Conservation (phyloP, 1,284 basidiomycete genomes). For the Ustilago crameri region DNA sequence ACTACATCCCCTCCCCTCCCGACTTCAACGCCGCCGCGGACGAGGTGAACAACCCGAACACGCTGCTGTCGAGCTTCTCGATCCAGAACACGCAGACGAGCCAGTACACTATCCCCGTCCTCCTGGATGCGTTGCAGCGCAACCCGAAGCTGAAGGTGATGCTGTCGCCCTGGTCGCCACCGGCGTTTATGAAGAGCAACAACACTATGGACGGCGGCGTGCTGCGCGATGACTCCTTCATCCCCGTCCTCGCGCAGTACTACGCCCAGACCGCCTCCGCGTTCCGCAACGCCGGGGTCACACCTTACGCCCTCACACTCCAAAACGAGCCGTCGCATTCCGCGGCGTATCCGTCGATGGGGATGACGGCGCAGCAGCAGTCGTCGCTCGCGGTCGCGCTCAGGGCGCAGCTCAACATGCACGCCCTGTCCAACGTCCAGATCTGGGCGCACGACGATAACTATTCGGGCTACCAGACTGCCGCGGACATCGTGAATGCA, state of each 20-base stretch:
- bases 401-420: constrained; percentile 20
- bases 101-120: constrained; percentile 45
- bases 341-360: constrained; percentile 49
- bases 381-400: constrained; percentile 25
- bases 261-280: constrained; percentile 36
- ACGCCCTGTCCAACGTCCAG: constrained; percentile 22
- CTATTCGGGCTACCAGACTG: constrained; percentile 32
- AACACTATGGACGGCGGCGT: constrained; percentile 44
- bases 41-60: constrained; percentile 19
- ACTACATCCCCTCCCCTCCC: constrained; percentile 24
- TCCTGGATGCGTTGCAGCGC: constrained; percentile 42
- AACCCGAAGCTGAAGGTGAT: constrained; percentile 51
- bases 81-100: constrained; percentile 28
- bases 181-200: constrained; percentile 58
- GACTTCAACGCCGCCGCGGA: constrained; percentile 14
- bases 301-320: constrained; percentile 51
- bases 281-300: constrained; percentile 30
- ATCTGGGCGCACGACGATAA: constrained; percentile 60
- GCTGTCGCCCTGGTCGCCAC: constrained; percentile 51
- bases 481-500: constrained; percentile 45
- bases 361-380: constrained; percentile 31
- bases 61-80: constrained; percentile 31
- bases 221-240: constrained; percentile 35
- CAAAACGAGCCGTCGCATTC: constrained; percentile 56
- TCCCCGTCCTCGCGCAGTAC: constrained; percentile 44